A percentile compares a stretch with the other conserved stretches of the same genome.
Evolutionary conservation across 805 yeast species (phyloP).

Genomic region (Diddensiella transvaalensis): DNA sequence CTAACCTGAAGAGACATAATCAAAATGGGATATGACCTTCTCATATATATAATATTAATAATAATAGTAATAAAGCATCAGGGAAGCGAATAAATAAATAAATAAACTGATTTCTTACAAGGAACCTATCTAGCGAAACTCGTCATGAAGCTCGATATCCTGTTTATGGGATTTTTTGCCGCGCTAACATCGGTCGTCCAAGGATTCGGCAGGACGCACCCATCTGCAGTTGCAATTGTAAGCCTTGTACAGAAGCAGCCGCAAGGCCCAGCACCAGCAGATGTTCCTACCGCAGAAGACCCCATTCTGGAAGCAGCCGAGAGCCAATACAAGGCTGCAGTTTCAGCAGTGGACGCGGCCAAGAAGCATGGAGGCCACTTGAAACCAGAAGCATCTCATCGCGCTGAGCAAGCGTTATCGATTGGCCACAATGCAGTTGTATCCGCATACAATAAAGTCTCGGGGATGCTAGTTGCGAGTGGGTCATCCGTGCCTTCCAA

Average conservation of each 20-base stretch:
- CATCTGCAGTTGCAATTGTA: background rate
- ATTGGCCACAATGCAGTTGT: conserved; percentile 1
- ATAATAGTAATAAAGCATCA: no score
- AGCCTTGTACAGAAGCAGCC: background rate
- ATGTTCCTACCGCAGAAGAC: background rate
- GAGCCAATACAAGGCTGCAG: conserved; percentile 6
- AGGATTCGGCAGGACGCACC: background rate
- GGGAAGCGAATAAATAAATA: no score
- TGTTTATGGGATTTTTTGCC: no score
- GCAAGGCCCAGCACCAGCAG: background rate
- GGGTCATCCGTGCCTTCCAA: background rate
- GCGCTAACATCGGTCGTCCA: background rate
- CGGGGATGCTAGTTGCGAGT: background rate
- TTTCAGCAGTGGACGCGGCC: conserved; percentile 4
- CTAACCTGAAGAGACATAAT: no score
- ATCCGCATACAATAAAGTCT: conserved; percentile 5
- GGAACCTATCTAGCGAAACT: no score
- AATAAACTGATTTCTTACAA: no score
- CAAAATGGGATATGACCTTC: no score
- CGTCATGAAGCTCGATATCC: no score
- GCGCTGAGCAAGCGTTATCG: conserved; percentile 8
- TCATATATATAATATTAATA: no score
- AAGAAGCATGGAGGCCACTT: conserved; percentile 5
- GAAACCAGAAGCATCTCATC: conserved; percentile 6
- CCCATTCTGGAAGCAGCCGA: conserved; percentile 5